Conservation (phyloP, 2,329 filamentous ascomycete genomes). For the Trichophyton rubrum region DNA sequence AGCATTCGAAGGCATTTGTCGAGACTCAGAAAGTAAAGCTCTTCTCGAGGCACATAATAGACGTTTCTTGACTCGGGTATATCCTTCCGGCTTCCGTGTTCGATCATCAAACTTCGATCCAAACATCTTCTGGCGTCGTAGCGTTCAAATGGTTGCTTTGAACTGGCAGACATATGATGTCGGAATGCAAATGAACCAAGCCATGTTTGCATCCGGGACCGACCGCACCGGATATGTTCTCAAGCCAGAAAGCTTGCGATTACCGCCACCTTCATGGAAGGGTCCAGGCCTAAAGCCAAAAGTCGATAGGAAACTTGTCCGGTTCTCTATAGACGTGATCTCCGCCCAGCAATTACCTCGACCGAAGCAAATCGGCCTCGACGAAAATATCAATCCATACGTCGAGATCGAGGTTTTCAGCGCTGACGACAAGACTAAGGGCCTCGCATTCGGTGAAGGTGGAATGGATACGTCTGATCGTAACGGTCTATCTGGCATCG, state of each 20-base stretch:
- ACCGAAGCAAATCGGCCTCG: slow-evolving; percentile 57
- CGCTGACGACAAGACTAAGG: slow-evolving; percentile 79
- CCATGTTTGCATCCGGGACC: slow-evolving; percentile 86
- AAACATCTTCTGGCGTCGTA: slow-evolving; percentile 81
- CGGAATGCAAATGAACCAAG: slow-evolving; percentile 90
- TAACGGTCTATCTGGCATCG: slow-evolving; percentile 54
- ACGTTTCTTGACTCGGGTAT: slow-evolving; percentile 83
- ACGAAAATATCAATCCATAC: slow-evolving; percentile 76
- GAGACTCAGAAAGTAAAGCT: slow-evolving; percentile 61
- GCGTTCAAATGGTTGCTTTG: slow-evolving; percentile 92
- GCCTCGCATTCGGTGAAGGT: slow-evolving; percentile 53
- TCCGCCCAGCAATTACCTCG: slow-evolving; percentile 92
- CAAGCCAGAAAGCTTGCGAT: slow-evolving; percentile 73
- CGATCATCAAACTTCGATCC: slow-evolving; percentile 92
- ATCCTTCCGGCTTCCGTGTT: slow-evolving; percentile 70
- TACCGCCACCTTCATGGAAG: slow-evolving; percentile 15
- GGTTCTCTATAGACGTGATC: slow-evolving; percentile 75
- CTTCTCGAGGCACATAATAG: slow-evolving; percentile 82
- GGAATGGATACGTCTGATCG: slow-evolving; percentile 53
- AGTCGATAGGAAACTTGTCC: slow-evolving; percentile 67
- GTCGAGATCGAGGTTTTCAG: slow-evolving; percentile 91
- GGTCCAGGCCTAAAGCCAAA: slow-evolving; percentile 37
- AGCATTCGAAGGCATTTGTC: slow-evolving; percentile 70
- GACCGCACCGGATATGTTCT: slow-evolving; percentile 86
- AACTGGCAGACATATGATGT: slow-evolving; percentile 98